These are phyloP conservation scores for Lizanozyma gosingica DNA, from an alignment of 1,139 yeast genomes.

Conservation along the genomic window DNA sequence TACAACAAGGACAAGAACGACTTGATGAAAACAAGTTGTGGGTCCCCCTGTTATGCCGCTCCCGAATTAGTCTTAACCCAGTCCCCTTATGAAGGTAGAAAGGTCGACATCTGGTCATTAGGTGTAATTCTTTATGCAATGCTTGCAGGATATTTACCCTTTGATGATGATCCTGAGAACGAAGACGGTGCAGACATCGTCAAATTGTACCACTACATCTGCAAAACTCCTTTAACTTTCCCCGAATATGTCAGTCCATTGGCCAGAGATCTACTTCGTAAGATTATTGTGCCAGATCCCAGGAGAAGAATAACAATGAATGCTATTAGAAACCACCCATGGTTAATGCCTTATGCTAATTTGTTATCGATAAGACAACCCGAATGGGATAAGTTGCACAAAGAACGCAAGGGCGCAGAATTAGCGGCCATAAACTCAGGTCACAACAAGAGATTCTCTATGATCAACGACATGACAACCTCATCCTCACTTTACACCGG, in stretches of 20 bases:
- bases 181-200: slow-evolving; percentile 96
- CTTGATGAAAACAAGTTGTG: slow-evolving; percentile 92
- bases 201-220: slow-evolving; percentile 82
- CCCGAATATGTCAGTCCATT: slow-evolving; percentile 90
- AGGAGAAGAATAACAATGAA: slow-evolving; percentile 58
- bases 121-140: slow-evolving; percentile 94
- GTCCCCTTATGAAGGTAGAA: slow-evolving; percentile 84
- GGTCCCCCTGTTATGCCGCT: slow-evolving; percentile 98
- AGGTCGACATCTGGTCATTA: slow-evolving; percentile 94
- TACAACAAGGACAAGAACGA: slow-evolving; percentile 59
- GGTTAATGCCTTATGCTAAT: slow-evolving; percentile 77
- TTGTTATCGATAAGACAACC: slow-evolving; percentile 76
- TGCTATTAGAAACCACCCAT: slow-evolving; percentile 72
- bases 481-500: not conserved
- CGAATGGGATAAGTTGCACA: slow-evolving; percentile 73
- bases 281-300: slow-evolving; percentile 85
- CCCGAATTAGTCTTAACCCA: slow-evolving; percentile 91
- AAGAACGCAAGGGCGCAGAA: slow-evolving; percentile 7
- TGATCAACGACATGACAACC: slow-evolving; percentile 34
- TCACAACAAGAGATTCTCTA: slow-evolving; percentile 33
- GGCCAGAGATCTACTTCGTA: slow-evolving; percentile 83
- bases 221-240: slow-evolving; percentile 84
- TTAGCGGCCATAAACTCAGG: slow-evolving; percentile 2
- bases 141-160: slow-evolving; percentile 95
- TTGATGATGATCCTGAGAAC: slow-evolving; percentile 94